Evolutionary conservation across 148 eudicot genomes (phyloP), one percentile per base, ranked within the genome.

Genomic region (Rhododendron vialii): DNA sequence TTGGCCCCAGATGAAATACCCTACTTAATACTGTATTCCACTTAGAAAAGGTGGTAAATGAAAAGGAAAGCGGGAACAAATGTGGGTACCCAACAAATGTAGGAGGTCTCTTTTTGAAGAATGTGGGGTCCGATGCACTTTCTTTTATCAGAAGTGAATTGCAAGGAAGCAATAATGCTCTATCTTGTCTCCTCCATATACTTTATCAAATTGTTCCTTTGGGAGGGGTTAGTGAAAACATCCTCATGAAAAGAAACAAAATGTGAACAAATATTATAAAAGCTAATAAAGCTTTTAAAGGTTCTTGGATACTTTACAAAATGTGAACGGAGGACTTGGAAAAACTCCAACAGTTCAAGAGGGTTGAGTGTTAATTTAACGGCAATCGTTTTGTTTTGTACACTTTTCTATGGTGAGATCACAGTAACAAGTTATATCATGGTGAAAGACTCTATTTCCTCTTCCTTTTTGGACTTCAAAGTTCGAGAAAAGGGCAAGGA

Each of bases 151-250:
- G 33, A 50, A 50, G 57, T 47, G 53, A 84, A 71, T 45, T 53
- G 69, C 45, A 81, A 81, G 83, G 45, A 57, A 81, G 83, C 45
- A 81, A 81, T 81, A 57, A 81, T 81, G 45, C 69, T 53, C 47
- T n/a, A n/a, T 53, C 83, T 33, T 18, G 43, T 53, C n/a, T 53
- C 83, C 1, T 53, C 20, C 18, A 41, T 69, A 15, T 73, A 20
- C 47, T 76, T 76, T 76, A 76, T 76, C 3, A 76, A 76, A 17
- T 55, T 80, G 10, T 63, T 17, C 38, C 71, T 24, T 82, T 22
- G 50, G 84, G n/a, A 82, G 59, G 30, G 45, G 43, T 57, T 55
- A 82, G 71, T 57, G 83, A 73, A 35, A 55, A 59, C 84, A 53
- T 82, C 69, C 84, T 33, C 84, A 33, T 82, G 36, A 57, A 82